phyloP scores from a whole-genome alignment of 331 rosid genomes.

The Quercus phellos region DNA sequence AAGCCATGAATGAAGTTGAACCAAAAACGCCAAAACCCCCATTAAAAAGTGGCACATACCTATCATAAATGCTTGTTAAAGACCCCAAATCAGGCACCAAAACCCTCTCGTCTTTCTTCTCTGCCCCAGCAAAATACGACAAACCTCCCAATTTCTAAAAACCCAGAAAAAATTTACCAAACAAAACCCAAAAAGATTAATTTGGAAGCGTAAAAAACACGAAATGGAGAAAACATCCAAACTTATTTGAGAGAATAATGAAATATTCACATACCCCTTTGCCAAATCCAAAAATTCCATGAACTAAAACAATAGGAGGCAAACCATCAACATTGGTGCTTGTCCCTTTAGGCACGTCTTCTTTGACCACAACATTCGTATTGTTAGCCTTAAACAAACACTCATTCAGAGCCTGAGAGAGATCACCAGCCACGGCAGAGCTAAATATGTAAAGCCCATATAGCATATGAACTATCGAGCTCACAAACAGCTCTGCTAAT shows the following conservation, averaged over 20 bases:
- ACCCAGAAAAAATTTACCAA: not conserved
- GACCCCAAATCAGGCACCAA: slow-evolving; percentile 99
- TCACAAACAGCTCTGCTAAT: slow-evolving; percentile 62
- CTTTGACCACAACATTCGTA: slow-evolving; percentile 18
- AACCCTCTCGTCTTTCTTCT: slow-evolving; percentile 92
- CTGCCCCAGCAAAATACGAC: slow-evolving; percentile 95
- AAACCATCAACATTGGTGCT: slow-evolving; percentile 25
- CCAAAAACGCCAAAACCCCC: not conserved
- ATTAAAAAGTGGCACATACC: slow-evolving; percentile 34
- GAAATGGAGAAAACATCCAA: not conserved
- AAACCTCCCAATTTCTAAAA: slow-evolving; percentile 74
- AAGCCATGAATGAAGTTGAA: not conserved
- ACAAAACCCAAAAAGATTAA: not conserved
- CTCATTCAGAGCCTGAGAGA: slow-evolving; percentile 46
- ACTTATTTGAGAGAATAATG: not conserved
- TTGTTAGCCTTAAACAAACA: slow-evolving; percentile 33
- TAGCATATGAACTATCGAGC: slow-evolving; percentile 63
- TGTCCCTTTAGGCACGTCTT: not conserved
- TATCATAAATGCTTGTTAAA: slow-evolving; percentile 77
- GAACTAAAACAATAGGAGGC: slow-evolving; percentile 91
- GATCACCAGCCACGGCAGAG: slow-evolving; percentile 86
- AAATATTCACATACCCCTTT: slow-evolving; percentile 56
- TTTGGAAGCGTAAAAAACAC: not conserved
- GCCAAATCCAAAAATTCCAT: slow-evolving; percentile 97
- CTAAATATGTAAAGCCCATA: slow-evolving; percentile 87